These are phyloP conservation scores for Echeveria elegans DNA, from an alignment of 164 flowering plant species.

Conservation along the genomic window DNA sequence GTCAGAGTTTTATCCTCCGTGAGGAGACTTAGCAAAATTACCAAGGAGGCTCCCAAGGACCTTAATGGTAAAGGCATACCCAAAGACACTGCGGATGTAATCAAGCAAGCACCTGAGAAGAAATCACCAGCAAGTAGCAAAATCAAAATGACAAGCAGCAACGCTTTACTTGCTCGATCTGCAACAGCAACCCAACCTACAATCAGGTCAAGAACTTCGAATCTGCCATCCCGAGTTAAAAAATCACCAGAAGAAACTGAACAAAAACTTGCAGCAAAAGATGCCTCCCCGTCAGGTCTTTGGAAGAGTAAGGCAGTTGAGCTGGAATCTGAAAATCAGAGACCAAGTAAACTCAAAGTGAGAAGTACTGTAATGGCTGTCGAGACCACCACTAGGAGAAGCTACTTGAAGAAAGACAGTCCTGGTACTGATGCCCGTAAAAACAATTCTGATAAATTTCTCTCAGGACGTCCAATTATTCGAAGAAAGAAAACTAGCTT, in stretches of 20 bases:
- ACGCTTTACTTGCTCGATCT: neutral
- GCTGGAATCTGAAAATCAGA: neutral
- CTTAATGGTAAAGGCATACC: neutral
- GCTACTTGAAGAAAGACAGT: neutral
- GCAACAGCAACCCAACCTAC: neutral
- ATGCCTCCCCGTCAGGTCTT: too few relatives aligned
- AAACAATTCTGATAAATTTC: neutral
- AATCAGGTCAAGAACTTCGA: neutral
- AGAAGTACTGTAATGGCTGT: neutral
- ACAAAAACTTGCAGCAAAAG: neutral
- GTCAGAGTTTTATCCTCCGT: neutral
- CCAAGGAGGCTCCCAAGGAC: neutral
- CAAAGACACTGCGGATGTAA: neutral
- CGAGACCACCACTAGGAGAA: neutral
- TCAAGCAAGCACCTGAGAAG: neutral
- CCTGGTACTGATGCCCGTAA: neutral
- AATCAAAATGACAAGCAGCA: neutral
- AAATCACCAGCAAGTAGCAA: neutral
- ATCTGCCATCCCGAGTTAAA: neutral
- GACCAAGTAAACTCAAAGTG: neutral
- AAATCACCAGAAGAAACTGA: neutral
- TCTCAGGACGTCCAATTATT: neutral
- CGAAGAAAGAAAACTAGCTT: neutral
- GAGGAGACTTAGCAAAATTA: neutral
- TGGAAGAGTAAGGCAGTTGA: neutral